Percentiles rank a stretch among this genome's conserved stretches.
These are phyloP conservation scores for Colletotrichum sp. DNA, from an alignment of 2,329 filamentous ascomycete genomes.

Conservation along the genomic window DNA sequence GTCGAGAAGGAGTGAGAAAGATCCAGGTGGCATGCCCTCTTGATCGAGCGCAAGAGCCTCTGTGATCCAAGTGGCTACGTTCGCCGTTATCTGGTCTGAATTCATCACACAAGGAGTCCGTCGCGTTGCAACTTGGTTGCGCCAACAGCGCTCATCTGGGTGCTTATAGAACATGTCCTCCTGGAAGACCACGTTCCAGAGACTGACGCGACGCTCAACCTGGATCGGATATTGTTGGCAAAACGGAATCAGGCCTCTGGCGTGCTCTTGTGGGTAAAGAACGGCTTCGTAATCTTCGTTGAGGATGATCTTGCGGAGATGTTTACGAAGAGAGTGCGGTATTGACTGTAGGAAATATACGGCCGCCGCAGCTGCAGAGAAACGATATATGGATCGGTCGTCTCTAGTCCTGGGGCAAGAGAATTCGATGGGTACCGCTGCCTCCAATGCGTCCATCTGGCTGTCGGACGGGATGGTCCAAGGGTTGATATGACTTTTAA, in stretches of 20 bases:
- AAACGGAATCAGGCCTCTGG: accelerated
- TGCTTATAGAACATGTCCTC: accelerated
- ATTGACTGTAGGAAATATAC: background rate
- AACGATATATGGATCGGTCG: background rate
- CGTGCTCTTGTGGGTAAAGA: background rate
- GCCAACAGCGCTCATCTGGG: background rate
- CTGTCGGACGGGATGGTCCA: background rate
- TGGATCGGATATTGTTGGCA: background rate
- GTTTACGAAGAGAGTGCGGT: background rate
- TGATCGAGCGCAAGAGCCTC: background rate
- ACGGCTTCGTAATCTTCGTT: background rate
- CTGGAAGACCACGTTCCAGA: background rate
- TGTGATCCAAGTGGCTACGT: background rate
- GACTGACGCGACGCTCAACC: background rate
- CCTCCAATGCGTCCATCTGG: background rate
- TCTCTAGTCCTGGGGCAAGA: background rate
- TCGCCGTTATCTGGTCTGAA: background rate
- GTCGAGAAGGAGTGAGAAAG: background rate
- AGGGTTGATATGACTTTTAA: accelerated
- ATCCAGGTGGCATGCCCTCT: background rate
- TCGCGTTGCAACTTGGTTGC: accelerated
- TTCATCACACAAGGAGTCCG: background rate
- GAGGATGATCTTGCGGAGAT: accelerated
- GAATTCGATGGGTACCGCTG: background rate
- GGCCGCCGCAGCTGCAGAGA: background rate